phyloP scores from a whole-genome alignment of 139 green algal genomes.

The Coelastrella sp. region DNA sequence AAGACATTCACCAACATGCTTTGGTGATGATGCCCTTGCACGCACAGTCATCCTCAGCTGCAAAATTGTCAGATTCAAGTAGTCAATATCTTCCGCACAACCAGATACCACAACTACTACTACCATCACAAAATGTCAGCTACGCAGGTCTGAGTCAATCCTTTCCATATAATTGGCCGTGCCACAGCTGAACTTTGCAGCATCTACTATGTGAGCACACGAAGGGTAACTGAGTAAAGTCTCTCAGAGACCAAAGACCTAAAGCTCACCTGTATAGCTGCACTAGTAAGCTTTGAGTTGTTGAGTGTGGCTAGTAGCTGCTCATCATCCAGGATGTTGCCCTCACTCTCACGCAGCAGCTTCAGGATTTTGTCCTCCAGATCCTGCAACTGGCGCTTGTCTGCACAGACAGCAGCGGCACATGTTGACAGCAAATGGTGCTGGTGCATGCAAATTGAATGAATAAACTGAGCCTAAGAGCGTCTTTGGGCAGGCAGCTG shows the following conservation, averaged over 20 bases:
- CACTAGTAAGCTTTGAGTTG: conserved; percentile 85
- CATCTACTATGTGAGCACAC: no score
- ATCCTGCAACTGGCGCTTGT: conserved; percentile 87
- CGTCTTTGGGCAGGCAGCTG: not conserved
- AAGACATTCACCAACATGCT: not conserved
- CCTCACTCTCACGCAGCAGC: conserved; percentile 86
- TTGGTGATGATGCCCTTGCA: no score
- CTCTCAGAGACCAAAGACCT: not conserved
- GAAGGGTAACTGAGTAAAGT: no score
- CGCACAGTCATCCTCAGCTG: no score
- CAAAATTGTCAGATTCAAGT: no score
- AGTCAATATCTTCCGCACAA: no score
- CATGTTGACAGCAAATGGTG: not conserved
- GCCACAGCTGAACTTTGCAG: no score
- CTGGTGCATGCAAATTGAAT: no score
- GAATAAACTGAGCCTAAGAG: no score
- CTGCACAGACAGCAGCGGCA: conserved; percentile 43
- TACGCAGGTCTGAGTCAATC: no score
- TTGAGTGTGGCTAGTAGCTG: conserved; percentile 92
- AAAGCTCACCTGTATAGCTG: conserved; percentile 70
- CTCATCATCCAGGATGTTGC: conserved; percentile 94
- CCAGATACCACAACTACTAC: no score
- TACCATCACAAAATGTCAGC: not conserved
- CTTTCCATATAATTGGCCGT: no score
- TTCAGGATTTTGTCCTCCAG: conserved; percentile 81